Conservation (phyloP, 2,329 filamentous ascomycete genomes). For the Podosphaera xanthii region DNA sequence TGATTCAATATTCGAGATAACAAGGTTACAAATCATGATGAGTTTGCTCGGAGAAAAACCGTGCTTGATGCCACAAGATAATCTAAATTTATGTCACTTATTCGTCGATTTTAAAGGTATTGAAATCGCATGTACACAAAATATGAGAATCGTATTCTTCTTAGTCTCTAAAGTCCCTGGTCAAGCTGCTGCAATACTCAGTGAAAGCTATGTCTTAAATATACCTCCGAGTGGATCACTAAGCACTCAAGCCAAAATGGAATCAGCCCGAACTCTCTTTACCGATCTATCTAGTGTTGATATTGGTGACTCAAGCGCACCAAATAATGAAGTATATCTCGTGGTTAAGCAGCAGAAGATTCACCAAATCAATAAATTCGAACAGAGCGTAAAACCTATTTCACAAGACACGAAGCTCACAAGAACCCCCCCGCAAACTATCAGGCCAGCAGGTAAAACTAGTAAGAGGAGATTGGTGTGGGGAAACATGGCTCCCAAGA, state of each 20-base stretch:
- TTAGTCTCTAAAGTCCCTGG: conserved; percentile 50
- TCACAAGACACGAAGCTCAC: conserved; percentile 10
- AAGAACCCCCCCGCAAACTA: conserved; percentile 22
- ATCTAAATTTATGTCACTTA: conserved; percentile 55
- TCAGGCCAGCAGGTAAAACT: conserved; percentile 21
- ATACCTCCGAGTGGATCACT: conserved; percentile 53
- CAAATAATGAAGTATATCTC: conserved; percentile 55
- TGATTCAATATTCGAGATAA: conserved; percentile 79
- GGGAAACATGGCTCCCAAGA: conserved; percentile 33
- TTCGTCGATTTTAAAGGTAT: conserved; percentile 69
- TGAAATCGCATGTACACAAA: conserved; percentile 50
- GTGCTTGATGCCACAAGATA: conserved; percentile 38
- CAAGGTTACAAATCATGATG: conserved; percentile 85
- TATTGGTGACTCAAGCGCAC: conserved; percentile 34
- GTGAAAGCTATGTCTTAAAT: conserved; percentile 63
- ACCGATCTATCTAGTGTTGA: conserved; percentile 43
- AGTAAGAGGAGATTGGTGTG: conserved; percentile 48
- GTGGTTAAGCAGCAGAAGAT: conserved; percentile 45
- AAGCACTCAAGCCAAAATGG: conserved; percentile 36
- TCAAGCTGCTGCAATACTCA: conserved; percentile 41
- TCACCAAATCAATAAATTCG: conserved; percentile 11
- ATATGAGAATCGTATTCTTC: conserved; percentile 54
- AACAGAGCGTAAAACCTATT: conserved; percentile 11
- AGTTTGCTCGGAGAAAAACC: conserved; percentile 75
- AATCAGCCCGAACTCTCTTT: conserved; percentile 65